Conservation (phyloP, 2,329 filamentous ascomycete genomes). For the Colletotrichum sp. region DNA sequence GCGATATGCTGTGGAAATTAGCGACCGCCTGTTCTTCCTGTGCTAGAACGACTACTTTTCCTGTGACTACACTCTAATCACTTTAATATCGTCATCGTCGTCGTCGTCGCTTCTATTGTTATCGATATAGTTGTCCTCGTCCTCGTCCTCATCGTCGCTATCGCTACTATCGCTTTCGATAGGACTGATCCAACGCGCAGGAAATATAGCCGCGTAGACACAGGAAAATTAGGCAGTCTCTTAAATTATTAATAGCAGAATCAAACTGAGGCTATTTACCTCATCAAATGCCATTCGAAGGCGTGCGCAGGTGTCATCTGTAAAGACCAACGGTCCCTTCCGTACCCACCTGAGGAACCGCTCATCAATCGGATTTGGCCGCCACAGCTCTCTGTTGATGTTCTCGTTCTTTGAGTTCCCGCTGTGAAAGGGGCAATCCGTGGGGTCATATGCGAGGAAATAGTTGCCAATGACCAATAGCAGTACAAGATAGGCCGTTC, state of each 20-base stretch:
- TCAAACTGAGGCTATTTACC: not conserved
- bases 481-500: not conserved
- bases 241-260: rapidly evolving
- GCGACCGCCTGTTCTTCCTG: too few relatives aligned
- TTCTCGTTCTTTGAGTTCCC: not conserved
- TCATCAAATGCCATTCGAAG: not conserved
- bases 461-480: not conserved
- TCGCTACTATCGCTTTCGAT: too few relatives aligned
- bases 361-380: not conserved
- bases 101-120: too few relatives aligned
- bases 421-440: not conserved
- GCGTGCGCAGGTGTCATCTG: not conserved
- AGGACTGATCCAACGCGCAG: too few relatives aligned
- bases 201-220: too few relatives aligned
- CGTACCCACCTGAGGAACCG: not conserved
- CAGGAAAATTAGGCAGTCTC: too few relatives aligned
- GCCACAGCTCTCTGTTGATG: not conserved
- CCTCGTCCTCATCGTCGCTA: too few relatives aligned
- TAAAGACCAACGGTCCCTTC: not conserved
- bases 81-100: too few relatives aligned
- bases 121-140: too few relatives aligned
- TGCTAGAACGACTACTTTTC: too few relatives aligned
- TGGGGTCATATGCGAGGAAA: not conserved
- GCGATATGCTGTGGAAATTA: not conserved
- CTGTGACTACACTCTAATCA: too few relatives aligned